phyloP scores from a whole-genome alignment of 2,329 filamentous ascomycete species.

The Aspergillus texensis region DNA sequence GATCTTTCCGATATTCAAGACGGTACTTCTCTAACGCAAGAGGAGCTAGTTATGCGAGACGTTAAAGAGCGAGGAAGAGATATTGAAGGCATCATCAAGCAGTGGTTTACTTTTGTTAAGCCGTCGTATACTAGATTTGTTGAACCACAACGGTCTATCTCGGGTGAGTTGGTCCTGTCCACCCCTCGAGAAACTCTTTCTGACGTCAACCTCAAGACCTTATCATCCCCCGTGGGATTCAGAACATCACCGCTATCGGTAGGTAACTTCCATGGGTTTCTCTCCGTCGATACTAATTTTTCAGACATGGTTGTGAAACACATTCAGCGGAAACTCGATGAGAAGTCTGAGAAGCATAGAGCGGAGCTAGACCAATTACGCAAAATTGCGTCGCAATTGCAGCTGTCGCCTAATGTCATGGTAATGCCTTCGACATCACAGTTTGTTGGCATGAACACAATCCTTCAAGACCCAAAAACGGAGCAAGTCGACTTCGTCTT shows the following conservation, averaged over 20 bases:
- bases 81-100: slow-evolving; percentile 94
- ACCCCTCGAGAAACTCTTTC: background rate
- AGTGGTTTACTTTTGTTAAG: slow-evolving; percentile 96
- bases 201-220: slow-evolving; percentile 62
- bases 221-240: slow-evolving; percentile 90
- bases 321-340: slow-evolving; percentile 80
- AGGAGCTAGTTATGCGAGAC: slow-evolving; percentile 72
- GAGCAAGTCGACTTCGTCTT: slow-evolving; percentile 91
- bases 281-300: slow-evolving; percentile 12
- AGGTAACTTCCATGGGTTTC: slow-evolving; percentile 13
- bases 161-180: slow-evolving; percentile 55
- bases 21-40: slow-evolving; percentile 23
- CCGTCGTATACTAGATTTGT: slow-evolving; percentile 95
- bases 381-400: slow-evolving; percentile 68
- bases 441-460: slow-evolving; percentile 83
- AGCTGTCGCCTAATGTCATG: slow-evolving; percentile 74
- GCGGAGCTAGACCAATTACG: slow-evolving; percentile 77
- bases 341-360: slow-evolving; percentile 83
- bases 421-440: slow-evolving; percentile 78
- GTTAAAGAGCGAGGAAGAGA: slow-evolving; percentile 86
- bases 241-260: slow-evolving; percentile 87
- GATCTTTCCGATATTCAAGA: background rate
- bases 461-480: slow-evolving; percentile 79
- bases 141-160: slow-evolving; percentile 84
- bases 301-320: slow-evolving; percentile 90